Conservation (phyloP, 2,329 filamentous ascomycete species). For the Penicillium sp. region DNA sequence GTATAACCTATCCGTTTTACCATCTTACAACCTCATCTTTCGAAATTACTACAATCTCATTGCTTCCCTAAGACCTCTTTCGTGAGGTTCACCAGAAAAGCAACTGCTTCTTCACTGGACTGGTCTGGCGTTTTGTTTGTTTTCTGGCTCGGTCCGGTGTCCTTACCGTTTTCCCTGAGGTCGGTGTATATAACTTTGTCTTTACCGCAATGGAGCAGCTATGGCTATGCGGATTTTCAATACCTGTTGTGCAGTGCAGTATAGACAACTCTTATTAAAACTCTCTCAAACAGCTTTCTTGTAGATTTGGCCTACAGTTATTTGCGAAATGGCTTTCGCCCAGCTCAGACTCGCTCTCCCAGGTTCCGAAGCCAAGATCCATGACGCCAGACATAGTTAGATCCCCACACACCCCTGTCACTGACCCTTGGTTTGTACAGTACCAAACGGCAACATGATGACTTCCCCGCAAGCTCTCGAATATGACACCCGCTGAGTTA, state of each 20-base stretch:
- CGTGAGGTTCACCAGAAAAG: neutral
- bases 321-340: no score
- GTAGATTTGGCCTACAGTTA: neutral
- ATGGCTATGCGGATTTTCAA: neutral
- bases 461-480: no score
- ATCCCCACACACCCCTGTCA: no score
- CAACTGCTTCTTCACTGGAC: neutral
- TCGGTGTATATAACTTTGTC: neutral
- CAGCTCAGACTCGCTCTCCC: no score
- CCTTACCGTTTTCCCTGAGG: no score
- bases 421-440: no score
- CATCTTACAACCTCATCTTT: neutral
- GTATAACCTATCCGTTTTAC: slow-evolving; percentile 1
- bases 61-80: neutral
- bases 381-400: no score
- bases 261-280: slow-evolving; percentile 2
- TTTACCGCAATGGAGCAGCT: neutral
- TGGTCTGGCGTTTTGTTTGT: neutral
- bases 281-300: neutral
- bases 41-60: slow-evolving; percentile 2
- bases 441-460: no score
- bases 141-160: neutral
- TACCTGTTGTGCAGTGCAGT: slow-evolving; percentile 12
- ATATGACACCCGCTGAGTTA: no score
- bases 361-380: no score